Evolutionary conservation across 805 yeast species (phyloP).

Genomic region (Pichia californica): DNA sequence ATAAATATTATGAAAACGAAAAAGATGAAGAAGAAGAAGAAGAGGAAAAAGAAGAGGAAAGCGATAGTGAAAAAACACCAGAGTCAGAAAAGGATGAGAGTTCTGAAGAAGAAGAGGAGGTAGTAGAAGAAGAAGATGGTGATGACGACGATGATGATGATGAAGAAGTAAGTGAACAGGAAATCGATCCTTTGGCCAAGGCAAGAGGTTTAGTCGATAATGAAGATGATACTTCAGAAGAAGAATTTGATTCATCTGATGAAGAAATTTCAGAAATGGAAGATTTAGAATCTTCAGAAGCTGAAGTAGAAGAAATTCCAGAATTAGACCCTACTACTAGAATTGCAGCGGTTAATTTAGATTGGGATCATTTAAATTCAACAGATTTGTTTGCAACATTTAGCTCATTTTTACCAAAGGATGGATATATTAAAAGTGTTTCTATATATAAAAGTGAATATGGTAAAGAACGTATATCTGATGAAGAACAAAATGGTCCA

Average conservation of each 20-base stretch:
- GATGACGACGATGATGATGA: conserved; percentile 24
- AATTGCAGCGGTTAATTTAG: conserved; percentile 91
- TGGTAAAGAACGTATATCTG: conserved; percentile 87
- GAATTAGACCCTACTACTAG: conserved; percentile 79
- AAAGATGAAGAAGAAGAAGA: conserved; percentile 27
- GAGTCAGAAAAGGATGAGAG: no score
- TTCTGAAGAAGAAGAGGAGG: conserved; percentile 15
- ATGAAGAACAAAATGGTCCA: conserved; percentile 89
- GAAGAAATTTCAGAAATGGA: conserved; percentile 35
- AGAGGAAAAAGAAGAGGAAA: conserved; percentile 29
- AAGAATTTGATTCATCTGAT: conserved; percentile 37
- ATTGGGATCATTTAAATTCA: conserved; percentile 93
- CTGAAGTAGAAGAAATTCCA: conserved; percentile 43
- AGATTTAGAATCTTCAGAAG: conserved; percentile 37
- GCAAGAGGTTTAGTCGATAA: conserved; percentile 52
- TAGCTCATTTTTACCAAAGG: conserved; percentile 72
- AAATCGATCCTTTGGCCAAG: conserved; percentile 21
- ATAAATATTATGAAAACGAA: conserved; percentile 53
- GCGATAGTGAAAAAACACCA: conserved; percentile 22
- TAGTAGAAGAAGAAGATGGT: conserved; percentile 9
- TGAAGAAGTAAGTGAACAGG: conserved; percentile 20
- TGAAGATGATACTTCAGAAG: conserved; percentile 28
- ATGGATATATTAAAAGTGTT: conserved; percentile 63
- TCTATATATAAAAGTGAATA: conserved; percentile 81
- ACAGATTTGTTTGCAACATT: conserved; percentile 87